Evolutionary conservation across 2,329 filamentous ascomycete species (phyloP).

Genomic region (Acrocalymma vagum): DNA sequence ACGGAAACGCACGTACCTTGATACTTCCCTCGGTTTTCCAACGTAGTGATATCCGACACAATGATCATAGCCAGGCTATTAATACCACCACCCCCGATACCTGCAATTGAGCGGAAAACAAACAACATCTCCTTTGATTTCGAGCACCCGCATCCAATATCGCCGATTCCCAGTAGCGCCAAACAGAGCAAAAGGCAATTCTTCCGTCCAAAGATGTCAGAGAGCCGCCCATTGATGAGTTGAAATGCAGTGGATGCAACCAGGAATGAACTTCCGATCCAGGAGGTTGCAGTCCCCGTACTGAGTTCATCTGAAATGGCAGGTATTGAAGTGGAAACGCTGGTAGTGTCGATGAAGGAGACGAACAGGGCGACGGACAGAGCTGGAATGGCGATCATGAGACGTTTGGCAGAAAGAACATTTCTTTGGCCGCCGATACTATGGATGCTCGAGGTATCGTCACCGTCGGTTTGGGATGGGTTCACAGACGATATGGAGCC

Average conservation of each 20-base stretch:
- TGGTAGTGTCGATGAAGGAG: constrained; percentile 66
- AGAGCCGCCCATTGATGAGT: constrained; percentile 69
- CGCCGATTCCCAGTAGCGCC: constrained; percentile 62
- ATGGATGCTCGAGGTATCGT: no score
- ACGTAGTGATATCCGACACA: constrained; percentile 45
- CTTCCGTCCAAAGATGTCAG: constrained; percentile 64
- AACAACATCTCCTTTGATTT: constrained; percentile 67
- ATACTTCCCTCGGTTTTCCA: constrained; percentile 47
- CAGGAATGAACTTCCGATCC: constrained; percentile 63
- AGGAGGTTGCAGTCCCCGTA: constrained; percentile 61
- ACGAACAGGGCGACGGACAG: constrained; percentile 64
- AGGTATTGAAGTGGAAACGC: constrained; percentile 55
- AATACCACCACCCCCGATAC: constrained; percentile 70
- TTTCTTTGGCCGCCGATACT: constrained; percentile 66
- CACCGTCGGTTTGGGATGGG: no score
- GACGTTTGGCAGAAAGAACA: constrained; percentile 60
- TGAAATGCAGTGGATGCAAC: constrained; percentile 70
- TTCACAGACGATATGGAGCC: no score
- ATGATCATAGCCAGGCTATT: constrained; percentile 50
- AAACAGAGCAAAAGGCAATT: constrained; percentile 62
- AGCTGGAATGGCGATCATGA: constrained; percentile 61
- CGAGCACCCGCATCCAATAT: constrained; percentile 67
- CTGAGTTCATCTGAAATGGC: constrained; percentile 47
- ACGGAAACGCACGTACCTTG: no score
- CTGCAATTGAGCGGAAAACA: constrained; percentile 65